Conservation (phyloP, 805 yeast genomes). For the Ogataea pini region DNA sequence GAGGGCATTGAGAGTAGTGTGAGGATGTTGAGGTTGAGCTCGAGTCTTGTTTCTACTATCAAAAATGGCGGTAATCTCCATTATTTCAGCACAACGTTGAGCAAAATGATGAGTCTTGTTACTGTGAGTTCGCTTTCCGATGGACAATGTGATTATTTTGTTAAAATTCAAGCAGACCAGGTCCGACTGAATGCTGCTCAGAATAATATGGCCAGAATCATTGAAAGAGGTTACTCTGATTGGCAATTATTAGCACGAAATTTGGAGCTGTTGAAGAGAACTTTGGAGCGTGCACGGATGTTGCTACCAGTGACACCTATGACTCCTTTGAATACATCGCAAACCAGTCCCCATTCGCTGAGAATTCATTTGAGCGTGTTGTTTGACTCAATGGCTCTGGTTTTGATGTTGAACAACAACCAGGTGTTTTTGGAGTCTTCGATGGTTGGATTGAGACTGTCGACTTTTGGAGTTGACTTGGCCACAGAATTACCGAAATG, state of each 20-base stretch:
- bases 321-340: no score
- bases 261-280: neutral
- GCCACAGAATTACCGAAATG: constrained; percentile 37
- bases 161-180: constrained; percentile 19
- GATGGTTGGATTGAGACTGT: constrained; percentile 8
- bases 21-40: constrained; percentile 10
- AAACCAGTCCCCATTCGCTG: no score
- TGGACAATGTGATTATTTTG: constrained; percentile 2
- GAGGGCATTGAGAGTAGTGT: constrained; percentile 12
- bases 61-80: constrained; percentile 9
- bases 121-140: constrained; percentile 3
- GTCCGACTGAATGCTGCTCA: constrained; percentile 18
- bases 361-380: constrained; percentile 6
- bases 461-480: constrained; percentile 20
- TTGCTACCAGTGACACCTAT: neutral
- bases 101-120: constrained; percentile 10
- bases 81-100: constrained; percentile 10
- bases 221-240: constrained; percentile 16
- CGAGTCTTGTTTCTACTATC: constrained; percentile 12
- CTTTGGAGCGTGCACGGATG: neutral
- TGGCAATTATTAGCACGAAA: neutral
- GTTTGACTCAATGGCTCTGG: constrained; percentile 13
- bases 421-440: constrained; percentile 22
- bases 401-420: constrained; percentile 16
- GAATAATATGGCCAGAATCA: constrained; percentile 11